A percentile compares a stretch with the other conserved stretches of the same genome.
Conservation (phyloP, 2,329 filamentous ascomycete species). For the Fusarium sp. region DNA sequence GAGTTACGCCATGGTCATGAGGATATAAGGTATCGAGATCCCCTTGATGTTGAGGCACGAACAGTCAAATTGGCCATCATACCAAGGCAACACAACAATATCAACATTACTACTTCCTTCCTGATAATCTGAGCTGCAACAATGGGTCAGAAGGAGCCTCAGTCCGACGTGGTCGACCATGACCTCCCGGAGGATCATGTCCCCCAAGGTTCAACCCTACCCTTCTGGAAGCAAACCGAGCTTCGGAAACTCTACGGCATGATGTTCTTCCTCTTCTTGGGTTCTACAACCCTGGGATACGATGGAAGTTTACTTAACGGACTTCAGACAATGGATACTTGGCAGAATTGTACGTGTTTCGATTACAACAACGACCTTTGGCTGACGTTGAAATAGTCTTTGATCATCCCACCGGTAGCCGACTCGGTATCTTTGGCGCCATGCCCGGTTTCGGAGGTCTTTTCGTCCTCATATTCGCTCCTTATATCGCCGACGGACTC, state of each 20-base stretch:
- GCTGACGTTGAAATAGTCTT: conserved; percentile 26
- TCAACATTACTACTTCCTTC: not conserved
- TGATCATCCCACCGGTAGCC: conserved; percentile 36
- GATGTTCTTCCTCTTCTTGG: conserved; percentile 41
- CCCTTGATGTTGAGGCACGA: not conserved
- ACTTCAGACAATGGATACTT: conserved; percentile 37
- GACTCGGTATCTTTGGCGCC: conserved; percentile 41
- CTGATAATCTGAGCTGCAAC: not conserved
- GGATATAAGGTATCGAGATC: conserved; percentile 7
- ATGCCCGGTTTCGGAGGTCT: conserved; percentile 41
- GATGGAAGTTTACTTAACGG: conserved; percentile 37
- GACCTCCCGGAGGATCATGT: conserved; percentile 9
- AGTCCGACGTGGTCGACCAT: conserved; percentile 11
- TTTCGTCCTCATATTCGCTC: conserved; percentile 41
- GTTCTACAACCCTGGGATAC: conserved; percentile 39
- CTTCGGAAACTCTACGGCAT: conserved; percentile 39
- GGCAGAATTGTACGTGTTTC: conserved; percentile 27
- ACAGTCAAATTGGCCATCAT: not conserved
- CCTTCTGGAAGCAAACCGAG: conserved; percentile 41
- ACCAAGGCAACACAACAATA: not conserved
- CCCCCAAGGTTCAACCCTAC: conserved; percentile 26
- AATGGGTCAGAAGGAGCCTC: conserved; percentile 20
- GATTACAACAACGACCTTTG: accelerated
- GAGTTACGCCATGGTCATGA: not conserved
- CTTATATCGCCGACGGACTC: conserved; percentile 39